Evolutionary conservation across 2,329 filamentous ascomycete genomes (phyloP), one percentile per base, ranked within the genome.

Genomic region (Aureobasidium sp.): DNA sequence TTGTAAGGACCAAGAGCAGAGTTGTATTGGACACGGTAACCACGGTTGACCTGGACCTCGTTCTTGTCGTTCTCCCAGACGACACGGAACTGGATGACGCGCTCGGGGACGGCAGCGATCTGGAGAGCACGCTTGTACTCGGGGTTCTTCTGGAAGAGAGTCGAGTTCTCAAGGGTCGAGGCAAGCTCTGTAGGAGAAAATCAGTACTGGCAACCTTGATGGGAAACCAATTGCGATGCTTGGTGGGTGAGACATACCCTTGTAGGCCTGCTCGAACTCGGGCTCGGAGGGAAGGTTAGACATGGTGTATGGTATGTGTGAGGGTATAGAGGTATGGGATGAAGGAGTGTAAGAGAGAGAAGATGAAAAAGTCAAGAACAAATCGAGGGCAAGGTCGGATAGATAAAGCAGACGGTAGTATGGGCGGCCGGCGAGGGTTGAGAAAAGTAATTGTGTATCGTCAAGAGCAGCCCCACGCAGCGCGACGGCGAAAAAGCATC

Each of bases 221-320:
- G 58, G 47, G 20, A 26, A 42, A 41, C 5, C 32, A 23, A 13
- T 55, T 41, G 51, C 3, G 13, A 41, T 26, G 32, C 20, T 42
- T 51, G 32, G n/a, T 26, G 13, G 15, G 12, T 12, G 32, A 44
- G 12, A 75, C 82, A 73, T 80, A 95, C 91, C 91, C 77, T 91
- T 90, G 86, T 96, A 96, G 73, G 93, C 93, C 85, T 97, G 93
- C 86, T 97, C 87, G 82, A 97, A 97, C 82, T 99, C 93, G 73
- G 94, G 93, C 85, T 97, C 93, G 67, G 81, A 80, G 58, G 90
- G 86, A 72, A 94, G 83, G 82, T 94, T 88, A 69, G 91, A 89
- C 64, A 65, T 65, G 32, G n/a, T 65, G 51, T 44, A 15, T 37
- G 48, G 27, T 64, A 34, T 56, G 27, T 57, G 17, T 39, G 36